Percentiles rank a stretch among this genome's conserved stretches.
These are phyloP conservation scores for Fusarium sp. DNA, from an alignment of 2,329 filamentous ascomycete genomes.

Conservation along the genomic window DNA sequence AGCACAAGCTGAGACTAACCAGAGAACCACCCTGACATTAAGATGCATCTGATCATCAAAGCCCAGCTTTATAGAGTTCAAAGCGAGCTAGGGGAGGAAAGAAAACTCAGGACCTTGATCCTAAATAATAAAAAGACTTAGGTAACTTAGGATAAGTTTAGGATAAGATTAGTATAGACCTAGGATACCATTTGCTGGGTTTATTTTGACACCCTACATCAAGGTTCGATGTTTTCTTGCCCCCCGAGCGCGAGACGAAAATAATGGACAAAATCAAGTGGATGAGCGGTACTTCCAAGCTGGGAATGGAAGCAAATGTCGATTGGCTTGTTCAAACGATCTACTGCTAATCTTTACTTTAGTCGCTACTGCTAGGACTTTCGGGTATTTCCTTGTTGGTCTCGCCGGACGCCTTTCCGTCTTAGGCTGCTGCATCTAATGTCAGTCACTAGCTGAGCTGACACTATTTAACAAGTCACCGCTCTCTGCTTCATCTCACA, in stretches of 20 bases:
- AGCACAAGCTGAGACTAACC: not conserved
- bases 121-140: too few species aligned
- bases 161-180: too few species aligned
- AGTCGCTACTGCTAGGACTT: not conserved
- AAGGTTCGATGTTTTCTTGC: too few species aligned
- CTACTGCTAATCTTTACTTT: not conserved
- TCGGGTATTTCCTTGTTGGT: conserved; percentile 11
- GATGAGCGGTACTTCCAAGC: not conserved
- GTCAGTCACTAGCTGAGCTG: not conserved
- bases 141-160: too few species aligned
- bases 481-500: too few species aligned
- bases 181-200: too few species aligned
- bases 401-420: not conserved
- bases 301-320: not conserved
- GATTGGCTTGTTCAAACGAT: not conserved
- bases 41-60: not conserved
- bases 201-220: too few species aligned
- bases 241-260: too few species aligned
- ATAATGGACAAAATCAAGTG: not conserved
- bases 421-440: not conserved
- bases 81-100: too few species aligned
- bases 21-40: not conserved
- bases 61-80: not conserved
- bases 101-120: too few species aligned
- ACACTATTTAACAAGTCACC: not conserved